Evolutionary conservation across 192 early-diverging fungal genomes (phyloP).

Genomic region (Podila horticola): DNA sequence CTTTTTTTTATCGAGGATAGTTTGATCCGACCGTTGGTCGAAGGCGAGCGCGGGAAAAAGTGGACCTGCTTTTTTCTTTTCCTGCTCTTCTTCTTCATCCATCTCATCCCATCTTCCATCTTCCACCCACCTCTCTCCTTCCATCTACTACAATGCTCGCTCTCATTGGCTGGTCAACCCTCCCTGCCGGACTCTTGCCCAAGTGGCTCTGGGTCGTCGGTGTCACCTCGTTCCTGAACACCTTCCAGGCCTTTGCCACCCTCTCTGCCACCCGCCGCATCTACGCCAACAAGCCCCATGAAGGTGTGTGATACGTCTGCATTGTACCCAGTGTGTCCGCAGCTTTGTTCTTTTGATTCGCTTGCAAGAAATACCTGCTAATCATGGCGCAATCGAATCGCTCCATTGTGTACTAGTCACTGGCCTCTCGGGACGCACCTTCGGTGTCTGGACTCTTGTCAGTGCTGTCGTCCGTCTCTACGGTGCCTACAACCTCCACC

Average conservation of each 20-base stretch:
- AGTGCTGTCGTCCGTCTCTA: conserved; percentile 86
- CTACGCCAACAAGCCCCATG: conserved; percentile 72
- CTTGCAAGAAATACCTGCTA: no score
- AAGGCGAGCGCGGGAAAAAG: not conserved
- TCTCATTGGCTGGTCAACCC: conserved; percentile 51
- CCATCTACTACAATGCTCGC: conserved; percentile 31
- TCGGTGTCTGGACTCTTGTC: conserved; percentile 91
- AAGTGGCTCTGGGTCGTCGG: conserved; percentile 82
- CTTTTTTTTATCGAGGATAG: no score
- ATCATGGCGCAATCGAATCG: no score
- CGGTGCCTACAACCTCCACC: conserved; percentile 84
- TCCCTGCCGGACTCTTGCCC: conserved; percentile 67
- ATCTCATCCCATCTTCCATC: not conserved
- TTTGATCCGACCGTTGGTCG: not conserved
- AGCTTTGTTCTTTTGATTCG: conserved; percentile 11
- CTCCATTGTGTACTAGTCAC: conserved; percentile 65
- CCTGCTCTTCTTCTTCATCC: not conserved
- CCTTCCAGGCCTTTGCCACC: conserved; percentile 84
- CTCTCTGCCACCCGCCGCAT: conserved; percentile 80
- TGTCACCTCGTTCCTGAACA: conserved; percentile 84
- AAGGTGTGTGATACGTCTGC: conserved; percentile 59
- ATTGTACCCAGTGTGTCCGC: not conserved
- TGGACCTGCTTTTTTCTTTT: not conserved
- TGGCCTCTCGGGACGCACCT: conserved; percentile 79
- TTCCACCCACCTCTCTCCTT: not conserved